Conservation (phyloP, 257 asterid species). For the Knoxia roxburghii region DNA sequence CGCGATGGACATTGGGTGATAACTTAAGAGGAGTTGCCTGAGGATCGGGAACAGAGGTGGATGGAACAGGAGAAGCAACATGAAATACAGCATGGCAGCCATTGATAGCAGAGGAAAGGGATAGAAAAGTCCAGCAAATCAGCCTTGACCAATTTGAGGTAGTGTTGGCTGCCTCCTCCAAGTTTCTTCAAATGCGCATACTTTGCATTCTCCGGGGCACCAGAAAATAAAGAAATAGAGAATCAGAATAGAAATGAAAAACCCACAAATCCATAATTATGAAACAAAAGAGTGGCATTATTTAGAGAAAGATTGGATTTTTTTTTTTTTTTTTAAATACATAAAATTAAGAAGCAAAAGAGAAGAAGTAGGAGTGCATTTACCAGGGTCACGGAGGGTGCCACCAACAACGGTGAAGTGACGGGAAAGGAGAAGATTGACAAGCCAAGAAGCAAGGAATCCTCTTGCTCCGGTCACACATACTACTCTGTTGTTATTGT, state of each 20-base stretch:
- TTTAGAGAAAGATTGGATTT: no score
- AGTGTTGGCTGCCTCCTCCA: conserved; percentile 45
- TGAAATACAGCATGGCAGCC: conserved; percentile 84
- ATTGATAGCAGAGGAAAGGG: conserved; percentile 51
- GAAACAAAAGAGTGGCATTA: no score
- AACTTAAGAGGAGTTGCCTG: conserved; percentile 43
- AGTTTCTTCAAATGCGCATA: conserved; percentile 51
- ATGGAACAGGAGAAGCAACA: conserved; percentile 78
- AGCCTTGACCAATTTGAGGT: conserved; percentile 55
- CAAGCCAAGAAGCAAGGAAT: conserved; percentile 61
- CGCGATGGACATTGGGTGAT: conserved; percentile 52
- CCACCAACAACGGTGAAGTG: conserved; percentile 60
- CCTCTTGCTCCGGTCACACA: conserved; percentile 92
- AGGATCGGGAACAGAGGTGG: conserved; percentile 51
- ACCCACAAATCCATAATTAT: no score
- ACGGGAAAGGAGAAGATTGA: conserved; percentile 63
- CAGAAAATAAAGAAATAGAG: no score
- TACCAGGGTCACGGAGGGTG: conserved; percentile 74
- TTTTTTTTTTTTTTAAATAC: no score
- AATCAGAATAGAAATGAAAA: not conserved
- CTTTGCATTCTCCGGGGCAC: conserved; percentile 46
- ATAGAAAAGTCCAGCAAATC: conserved; percentile 62
- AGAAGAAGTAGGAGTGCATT: no score
- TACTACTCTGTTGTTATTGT: conserved; percentile 21
- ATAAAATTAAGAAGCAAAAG: no score